phyloP scores from a whole-genome alignment of 106 monocot genomes.

The Amphibolis antarctica region DNA sequence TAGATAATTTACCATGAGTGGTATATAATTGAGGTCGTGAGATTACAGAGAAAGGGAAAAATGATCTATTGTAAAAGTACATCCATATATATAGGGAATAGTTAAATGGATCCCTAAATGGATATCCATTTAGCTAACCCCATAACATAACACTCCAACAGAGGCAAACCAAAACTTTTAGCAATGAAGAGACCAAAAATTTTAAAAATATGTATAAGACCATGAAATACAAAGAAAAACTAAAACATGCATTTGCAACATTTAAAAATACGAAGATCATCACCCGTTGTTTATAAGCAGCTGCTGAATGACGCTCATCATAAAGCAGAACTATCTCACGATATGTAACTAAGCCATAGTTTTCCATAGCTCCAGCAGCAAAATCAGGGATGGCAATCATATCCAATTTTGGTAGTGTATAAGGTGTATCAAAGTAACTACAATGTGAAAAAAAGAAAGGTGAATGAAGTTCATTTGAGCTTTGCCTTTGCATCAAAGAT shows the following conservation, averaged over 20 bases:
- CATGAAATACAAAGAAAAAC: too few relatives aligned
- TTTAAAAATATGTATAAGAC: too few relatives aligned
- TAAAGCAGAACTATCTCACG: constrained; percentile 73
- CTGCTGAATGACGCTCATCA: constrained; percentile 73
- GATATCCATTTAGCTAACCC: too few relatives aligned
- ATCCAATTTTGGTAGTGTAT: constrained; percentile 88
- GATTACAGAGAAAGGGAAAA: too few relatives aligned
- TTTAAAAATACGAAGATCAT: constrained; percentile 10
- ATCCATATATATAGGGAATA: too few relatives aligned
- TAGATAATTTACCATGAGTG: too few relatives aligned
- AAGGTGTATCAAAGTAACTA: constrained; percentile 76
- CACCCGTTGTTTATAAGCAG: constrained; percentile 74
- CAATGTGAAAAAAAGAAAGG: not conserved
- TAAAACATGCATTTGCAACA: not conserved
- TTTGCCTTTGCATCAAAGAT: not conserved
- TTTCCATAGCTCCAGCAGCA: constrained; percentile 94
- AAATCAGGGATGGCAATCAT: constrained; percentile 99
- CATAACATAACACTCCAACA: too few relatives aligned
- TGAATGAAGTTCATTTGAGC: not conserved
- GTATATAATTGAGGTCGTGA: too few relatives aligned
- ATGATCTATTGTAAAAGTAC: too few relatives aligned
- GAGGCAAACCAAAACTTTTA: too few relatives aligned
- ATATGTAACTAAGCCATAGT: constrained; percentile 93
- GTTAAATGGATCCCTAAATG: too few relatives aligned
- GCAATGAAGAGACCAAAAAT: too few relatives aligned